Conservation (phyloP, 495 filamentous ascomycete species). For the Lasiosphaeriaceae sp. region DNA sequence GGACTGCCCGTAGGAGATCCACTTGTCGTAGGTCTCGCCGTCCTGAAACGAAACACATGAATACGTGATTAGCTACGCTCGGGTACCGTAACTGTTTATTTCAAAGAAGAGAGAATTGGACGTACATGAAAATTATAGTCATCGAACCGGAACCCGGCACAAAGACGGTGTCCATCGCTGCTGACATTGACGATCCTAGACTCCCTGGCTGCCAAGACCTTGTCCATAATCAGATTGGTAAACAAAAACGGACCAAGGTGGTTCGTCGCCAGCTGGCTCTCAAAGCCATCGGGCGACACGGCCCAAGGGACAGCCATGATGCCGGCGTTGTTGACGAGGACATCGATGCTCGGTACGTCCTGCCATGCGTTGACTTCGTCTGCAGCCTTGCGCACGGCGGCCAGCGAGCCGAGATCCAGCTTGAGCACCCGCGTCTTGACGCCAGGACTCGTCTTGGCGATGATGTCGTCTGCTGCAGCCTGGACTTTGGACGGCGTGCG, state of each 20-base stretch:
- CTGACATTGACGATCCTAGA: constrained; percentile 37
- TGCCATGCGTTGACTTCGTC: constrained; percentile 30
- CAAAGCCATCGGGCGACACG: constrained; percentile 57
- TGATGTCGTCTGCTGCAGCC: constrained; percentile 26
- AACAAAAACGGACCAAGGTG: constrained; percentile 67
- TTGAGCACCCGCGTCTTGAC: constrained; percentile 26
- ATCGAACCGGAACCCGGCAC: constrained; percentile 37
- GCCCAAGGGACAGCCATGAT: constrained; percentile 53
- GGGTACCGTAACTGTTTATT: neutral
- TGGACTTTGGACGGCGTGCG: constrained; percentile 38
- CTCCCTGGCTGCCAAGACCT: constrained; percentile 28
- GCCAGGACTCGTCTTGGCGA: constrained; percentile 14
- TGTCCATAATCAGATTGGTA: constrained; percentile 56
- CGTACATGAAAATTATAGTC: constrained; percentile 43
- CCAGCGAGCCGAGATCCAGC: constrained; percentile 44
- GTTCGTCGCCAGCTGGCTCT: constrained; percentile 68
- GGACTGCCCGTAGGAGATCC: constrained; percentile 45
- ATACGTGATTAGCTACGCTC: no score
- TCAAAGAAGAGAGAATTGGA: constrained; percentile 10
- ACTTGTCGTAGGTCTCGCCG: constrained; percentile 47
- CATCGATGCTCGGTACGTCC: constrained; percentile 46
- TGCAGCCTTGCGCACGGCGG: constrained; percentile 39
- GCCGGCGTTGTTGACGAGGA: constrained; percentile 68
- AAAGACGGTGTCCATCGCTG: constrained; percentile 44
- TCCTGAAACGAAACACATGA: constrained; percentile 21